Base-by-base conservation (phyloP, 2,329 filamentous ascomycete species). In the Ascochyta koolunga region DNA sequence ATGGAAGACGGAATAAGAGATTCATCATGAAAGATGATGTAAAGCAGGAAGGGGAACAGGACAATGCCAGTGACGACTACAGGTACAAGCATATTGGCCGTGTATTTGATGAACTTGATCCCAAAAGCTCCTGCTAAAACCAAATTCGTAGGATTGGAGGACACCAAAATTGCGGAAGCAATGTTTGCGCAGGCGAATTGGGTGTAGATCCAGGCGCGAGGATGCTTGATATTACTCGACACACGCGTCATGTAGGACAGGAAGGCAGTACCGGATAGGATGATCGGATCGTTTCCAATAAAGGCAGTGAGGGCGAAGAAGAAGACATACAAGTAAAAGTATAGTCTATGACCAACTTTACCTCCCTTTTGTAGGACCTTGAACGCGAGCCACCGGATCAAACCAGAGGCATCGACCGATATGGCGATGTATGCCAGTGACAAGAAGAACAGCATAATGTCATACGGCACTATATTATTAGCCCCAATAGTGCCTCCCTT, bases 161-260 rank as follows among this genome's bases (percentile, higher is more conserved):
- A 91, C 9, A 92, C 89, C 11, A 92, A 78, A 21, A 91, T 89
- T 0, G 89, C 88, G 0, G 89, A 91, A 2, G 85, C 86, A 41
- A 91, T 88, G 57, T 91, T 91, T 45, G 88, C 88, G 1, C 90
- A 72, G 15, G 88, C 83, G 52, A 91, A 91, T 54, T 91, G 89
- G 2, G 83, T 84, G 61, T 86, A 82, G 19, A 91, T 90, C 88
- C 89, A 91, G 0, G 89, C 89, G 64, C 85, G 78, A 0, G 89
- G 88, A 51, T 89, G 84, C 10, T 82, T 75, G 53, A 91, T 91
- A 60, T 91, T 91, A 72, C 83, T 86, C 0, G 88, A 90, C 0
- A 90, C 87, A 6, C 87, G 80, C 0, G 88, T 91, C 87, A 91
- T 89, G 71, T 91, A 91, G 2, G 88, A 86, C 11, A 91, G 80